phyloP scores from a whole-genome alignment of 2,329 filamentous ascomycete species.

The Phyllosticta ampelicida region DNA sequence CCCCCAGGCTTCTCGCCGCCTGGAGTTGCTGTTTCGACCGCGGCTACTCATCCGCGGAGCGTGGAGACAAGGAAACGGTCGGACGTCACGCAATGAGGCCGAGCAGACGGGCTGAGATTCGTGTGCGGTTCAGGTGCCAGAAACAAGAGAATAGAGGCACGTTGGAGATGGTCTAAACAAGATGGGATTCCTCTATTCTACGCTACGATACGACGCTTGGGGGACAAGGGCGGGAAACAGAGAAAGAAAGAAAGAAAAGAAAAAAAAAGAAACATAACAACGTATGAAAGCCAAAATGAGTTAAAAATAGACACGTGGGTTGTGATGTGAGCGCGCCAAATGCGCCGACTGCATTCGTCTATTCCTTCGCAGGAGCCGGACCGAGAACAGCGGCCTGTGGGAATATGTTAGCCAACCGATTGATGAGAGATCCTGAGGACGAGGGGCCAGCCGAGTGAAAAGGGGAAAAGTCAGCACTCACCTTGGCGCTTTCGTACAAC shows the following conservation, averaged over 20 bases:
- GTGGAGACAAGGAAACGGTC: too few species aligned
- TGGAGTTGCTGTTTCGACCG: not conserved
- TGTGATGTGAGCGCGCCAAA: too few species aligned
- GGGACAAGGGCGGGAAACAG: too few species aligned
- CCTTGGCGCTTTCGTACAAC: slow-evolving; percentile 58
- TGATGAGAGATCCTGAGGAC: too few species aligned
- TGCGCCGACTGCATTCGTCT: too few species aligned
- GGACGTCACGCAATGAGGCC: not conserved
- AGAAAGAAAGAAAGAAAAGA: not conserved
- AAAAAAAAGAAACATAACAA: not conserved
- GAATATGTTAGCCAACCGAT: not conserved
- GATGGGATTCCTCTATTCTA: not conserved
- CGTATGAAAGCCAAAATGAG: too few species aligned
- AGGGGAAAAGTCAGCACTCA: slow-evolving; percentile 27
- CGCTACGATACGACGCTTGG: not conserved
- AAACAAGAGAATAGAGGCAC: too few species aligned
- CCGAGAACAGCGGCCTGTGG: not conserved
- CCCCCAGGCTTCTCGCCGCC: not conserved
- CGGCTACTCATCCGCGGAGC: too few species aligned
- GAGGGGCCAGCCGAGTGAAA: too few species aligned
- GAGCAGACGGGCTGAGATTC: too few species aligned
- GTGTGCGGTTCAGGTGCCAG: too few species aligned
- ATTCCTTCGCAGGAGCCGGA: not conserved
- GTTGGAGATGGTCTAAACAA: not conserved
- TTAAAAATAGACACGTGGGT: too few species aligned